phyloP scores from a whole-genome alignment of 176 grass and related monocot species.

The Phyllostachys edulis region DNA sequence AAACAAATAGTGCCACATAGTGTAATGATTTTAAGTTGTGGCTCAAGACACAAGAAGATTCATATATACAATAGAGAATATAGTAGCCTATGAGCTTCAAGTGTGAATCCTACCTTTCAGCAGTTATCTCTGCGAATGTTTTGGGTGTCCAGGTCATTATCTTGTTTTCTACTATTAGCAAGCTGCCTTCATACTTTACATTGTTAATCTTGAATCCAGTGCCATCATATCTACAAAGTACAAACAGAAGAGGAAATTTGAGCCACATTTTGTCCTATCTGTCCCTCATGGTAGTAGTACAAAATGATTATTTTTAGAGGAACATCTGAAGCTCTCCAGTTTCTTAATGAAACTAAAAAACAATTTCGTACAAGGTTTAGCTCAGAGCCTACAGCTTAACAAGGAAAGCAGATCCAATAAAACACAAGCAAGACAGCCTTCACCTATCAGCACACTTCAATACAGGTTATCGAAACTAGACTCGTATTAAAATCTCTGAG shows the following conservation, averaged over 20 bases:
- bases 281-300: background rate
- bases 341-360: background rate
- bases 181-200: constrained; percentile 76
- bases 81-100: constrained; percentile 24
- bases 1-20: constrained; percentile 18
- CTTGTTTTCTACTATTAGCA: constrained; percentile 93
- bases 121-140: constrained; percentile 74
- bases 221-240: constrained; percentile 57
- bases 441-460: background rate
- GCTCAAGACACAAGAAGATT: background rate
- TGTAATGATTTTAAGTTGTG: background rate
- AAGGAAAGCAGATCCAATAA: background rate
- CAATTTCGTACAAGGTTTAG: background rate
- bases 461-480: too few species aligned
- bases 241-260: constrained; percentile 21
- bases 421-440: background rate
- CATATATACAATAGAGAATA: background rate
- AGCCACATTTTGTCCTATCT: constrained; percentile 8
- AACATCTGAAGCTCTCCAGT: background rate
- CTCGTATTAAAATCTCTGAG: too few species aligned
- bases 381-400: background rate
- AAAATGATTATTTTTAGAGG: background rate
- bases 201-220: constrained; percentile 91
- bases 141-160: constrained; percentile 87
- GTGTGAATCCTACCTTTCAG: constrained; percentile 64